phyloP scores from a whole-genome alignment of 2,329 filamentous ascomycete species.

The Colletotrichum coccodes region DNA sequence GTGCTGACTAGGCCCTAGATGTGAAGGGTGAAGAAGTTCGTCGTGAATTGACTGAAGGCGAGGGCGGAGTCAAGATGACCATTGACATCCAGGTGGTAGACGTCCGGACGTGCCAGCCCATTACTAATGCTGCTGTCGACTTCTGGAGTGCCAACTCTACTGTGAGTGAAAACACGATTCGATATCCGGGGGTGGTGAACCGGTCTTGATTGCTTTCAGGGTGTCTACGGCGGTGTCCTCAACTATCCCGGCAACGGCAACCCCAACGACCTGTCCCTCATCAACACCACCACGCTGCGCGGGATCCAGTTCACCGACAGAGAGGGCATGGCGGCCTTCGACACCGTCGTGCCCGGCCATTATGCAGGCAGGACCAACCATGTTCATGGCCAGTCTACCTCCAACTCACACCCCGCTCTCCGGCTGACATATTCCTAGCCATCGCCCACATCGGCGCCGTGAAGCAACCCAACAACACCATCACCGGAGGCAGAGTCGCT shows the following conservation, averaged over 20 bases:
- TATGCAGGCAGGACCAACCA: constrained; percentile 57
- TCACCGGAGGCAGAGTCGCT: constrained; percentile 52
- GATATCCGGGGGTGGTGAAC: not conserved
- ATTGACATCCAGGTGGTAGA: constrained; percentile 36
- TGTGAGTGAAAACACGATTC: constrained; percentile 37
- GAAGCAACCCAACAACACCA: constrained; percentile 42
- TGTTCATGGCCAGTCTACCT: constrained; percentile 53
- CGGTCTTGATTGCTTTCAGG: constrained; percentile 4
- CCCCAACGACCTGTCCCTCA: constrained; percentile 47
- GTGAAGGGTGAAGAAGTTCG: constrained; percentile 35
- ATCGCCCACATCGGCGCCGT: constrained; percentile 49
- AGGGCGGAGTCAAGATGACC: constrained; percentile 34
- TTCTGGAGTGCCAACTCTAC: constrained; percentile 41
- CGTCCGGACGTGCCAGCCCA: constrained; percentile 34
- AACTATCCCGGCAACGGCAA: constrained; percentile 52
- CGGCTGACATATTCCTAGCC: constrained; percentile 28
- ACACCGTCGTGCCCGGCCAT: constrained; percentile 54
- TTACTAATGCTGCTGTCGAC: constrained; percentile 34
- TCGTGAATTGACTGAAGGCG: constrained; percentile 32
- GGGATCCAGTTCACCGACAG: constrained; percentile 50
- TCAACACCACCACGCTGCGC: constrained; percentile 45
- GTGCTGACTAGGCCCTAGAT: constrained; percentile 4
- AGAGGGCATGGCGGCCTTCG: constrained; percentile 54
- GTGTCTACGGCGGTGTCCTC: constrained; percentile 50
- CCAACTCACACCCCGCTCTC: constrained; percentile 41